Evolutionary conservation across 2,329 filamentous ascomycete species (phyloP), one percentile per base, ranked within the genome.

Genomic region (Neonectria neomacrospora): DNA sequence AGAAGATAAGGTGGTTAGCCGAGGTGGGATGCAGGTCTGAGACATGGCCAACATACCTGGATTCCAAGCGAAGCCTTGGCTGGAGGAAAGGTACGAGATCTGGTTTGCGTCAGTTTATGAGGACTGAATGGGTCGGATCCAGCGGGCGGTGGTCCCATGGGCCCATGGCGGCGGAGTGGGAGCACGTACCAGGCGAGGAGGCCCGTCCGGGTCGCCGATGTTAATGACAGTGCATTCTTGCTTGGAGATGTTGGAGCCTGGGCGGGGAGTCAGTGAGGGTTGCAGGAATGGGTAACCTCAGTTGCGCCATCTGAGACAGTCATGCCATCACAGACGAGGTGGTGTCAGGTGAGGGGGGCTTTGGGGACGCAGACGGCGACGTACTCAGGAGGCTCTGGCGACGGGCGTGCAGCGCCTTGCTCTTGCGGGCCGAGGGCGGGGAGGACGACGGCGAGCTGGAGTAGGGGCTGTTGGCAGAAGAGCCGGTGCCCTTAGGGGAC

Each of bases 31-130:
- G 42, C n/a, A 54, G 42, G 42, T 51, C 50, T 39, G 18, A 41
- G 11, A 23, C 10, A 47, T 32, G 28, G 7, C 18, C 20, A 23
- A 70, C 79, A 55, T 80, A 90, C 89, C 89, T 77, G 91, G 91
- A 77, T 94, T 94, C 91, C 91, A 95, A 65, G 90, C 88, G 74
- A 93, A 95, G 61, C 91, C 91, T 79, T 95, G 91, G 73, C 89
- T 91, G 6, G 90, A 90, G 65, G 91, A 90, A 54, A 94, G 87
- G 76, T 93, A 95, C 22, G 91, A 92, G 67, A 94, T 93, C 91
- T 93, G 22, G 3, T 16, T 52, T 47, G 22, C 11, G 59, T 39
- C 6, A 52, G 58, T 58, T 41, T 61, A 41, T 32, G 34, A 34
- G 3, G 28, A 39, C 16, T n/a, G 20, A 18, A 48, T 32, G 32